These are phyloP conservation scores for Chrysoporthe deuterocubensis DNA, from an alignment of 2,329 filamentous ascomycete species.

Conservation along the genomic window DNA sequence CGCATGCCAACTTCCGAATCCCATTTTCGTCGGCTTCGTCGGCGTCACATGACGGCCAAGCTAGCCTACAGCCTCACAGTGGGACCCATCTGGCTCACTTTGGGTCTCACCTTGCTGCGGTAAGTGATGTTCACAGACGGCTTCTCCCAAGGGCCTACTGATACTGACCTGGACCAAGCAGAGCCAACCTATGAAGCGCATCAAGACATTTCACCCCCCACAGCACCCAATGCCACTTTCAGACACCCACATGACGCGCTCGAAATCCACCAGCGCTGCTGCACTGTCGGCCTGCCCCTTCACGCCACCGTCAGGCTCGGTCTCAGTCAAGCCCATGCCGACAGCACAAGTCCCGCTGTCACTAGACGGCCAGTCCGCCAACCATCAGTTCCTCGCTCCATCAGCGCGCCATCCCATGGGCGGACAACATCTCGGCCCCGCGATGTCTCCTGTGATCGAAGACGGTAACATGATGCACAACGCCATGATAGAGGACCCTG, in stretches of 20 bases:
- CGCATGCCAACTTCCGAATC: constrained; percentile 12
- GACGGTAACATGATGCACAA: constrained; percentile 26
- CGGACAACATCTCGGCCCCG: background rate
- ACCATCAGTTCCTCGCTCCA: constrained; percentile 28
- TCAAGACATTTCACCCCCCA: constrained; percentile 35
- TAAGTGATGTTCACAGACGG: constrained; percentile 15
- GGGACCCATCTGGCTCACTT: constrained; percentile 14
- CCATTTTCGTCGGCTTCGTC: constrained; percentile 13
- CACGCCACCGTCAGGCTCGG: constrained; percentile 35
- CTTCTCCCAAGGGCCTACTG: constrained; percentile 10
- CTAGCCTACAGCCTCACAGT: constrained; percentile 15
- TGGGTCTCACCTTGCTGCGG: constrained; percentile 17
- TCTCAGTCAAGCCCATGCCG: constrained; percentile 40
- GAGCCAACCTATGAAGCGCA: constrained; percentile 34
- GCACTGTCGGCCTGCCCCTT: constrained; percentile 42
- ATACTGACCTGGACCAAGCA: constrained; percentile 21
- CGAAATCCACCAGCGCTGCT: constrained; percentile 47
- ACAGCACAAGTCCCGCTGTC: constrained; percentile 30
- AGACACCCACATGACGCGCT: constrained; percentile 49
- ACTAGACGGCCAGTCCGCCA: constrained; percentile 28
- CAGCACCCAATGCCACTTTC: constrained; percentile 34
- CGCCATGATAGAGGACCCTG: constrained; percentile 31
- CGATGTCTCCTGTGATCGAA: constrained; percentile 18
- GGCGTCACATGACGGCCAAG: constrained; percentile 12
- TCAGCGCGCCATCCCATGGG: constrained; percentile 16